A percentile compares a stretch with the other conserved stretches of the same genome.
These are phyloP conservation scores for Nicotiana attenuata DNA, from an alignment of 257 asterid genomes.

Conservation along the genomic window DNA sequence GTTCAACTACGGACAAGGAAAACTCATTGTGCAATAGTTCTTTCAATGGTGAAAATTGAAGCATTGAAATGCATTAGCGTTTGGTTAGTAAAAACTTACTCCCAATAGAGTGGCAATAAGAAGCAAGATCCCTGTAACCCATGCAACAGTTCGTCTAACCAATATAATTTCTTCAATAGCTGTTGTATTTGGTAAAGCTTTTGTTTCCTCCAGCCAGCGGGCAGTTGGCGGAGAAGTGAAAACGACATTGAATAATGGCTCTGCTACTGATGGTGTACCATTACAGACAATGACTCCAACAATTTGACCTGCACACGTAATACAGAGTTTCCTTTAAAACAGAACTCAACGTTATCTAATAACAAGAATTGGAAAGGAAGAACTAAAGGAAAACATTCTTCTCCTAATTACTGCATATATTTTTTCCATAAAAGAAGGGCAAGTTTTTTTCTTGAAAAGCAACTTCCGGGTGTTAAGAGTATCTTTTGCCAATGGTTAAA, in stretches of 20 bases:
- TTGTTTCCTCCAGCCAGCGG: slow-evolving; percentile 61
- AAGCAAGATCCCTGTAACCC: slow-evolving; percentile 88
- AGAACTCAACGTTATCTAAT: neutral
- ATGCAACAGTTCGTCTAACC: slow-evolving; percentile 72
- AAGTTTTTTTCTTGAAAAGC: neutral
- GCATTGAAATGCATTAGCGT: neutral
- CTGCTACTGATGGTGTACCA: slow-evolving; percentile 35
- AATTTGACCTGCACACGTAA: slow-evolving; percentile 56
- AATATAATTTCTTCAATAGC: slow-evolving; percentile 42
- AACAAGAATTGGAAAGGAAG: neutral
- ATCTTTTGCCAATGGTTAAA: neutral
- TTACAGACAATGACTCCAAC: slow-evolving; percentile 67
- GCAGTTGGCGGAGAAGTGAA: slow-evolving; percentile 51
- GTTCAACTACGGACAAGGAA: neutral
- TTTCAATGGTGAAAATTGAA: neutral
- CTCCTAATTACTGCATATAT: neutral
- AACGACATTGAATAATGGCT: slow-evolving; percentile 40
- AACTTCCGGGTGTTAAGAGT: neutral
- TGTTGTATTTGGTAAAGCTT: slow-evolving; percentile 19
- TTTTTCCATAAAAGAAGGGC: neutral
- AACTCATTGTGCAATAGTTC: neutral
- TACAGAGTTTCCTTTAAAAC: neutral
- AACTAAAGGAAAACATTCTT: neutral
- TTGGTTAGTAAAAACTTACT: slow-evolving; percentile 38
- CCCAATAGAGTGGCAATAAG: slow-evolving; percentile 77